Evolutionary conservation across 2,329 filamentous ascomycete species (phyloP), one percentile per base, ranked within the genome.

Genomic region (Ophiostoma pallidulum): DNA sequence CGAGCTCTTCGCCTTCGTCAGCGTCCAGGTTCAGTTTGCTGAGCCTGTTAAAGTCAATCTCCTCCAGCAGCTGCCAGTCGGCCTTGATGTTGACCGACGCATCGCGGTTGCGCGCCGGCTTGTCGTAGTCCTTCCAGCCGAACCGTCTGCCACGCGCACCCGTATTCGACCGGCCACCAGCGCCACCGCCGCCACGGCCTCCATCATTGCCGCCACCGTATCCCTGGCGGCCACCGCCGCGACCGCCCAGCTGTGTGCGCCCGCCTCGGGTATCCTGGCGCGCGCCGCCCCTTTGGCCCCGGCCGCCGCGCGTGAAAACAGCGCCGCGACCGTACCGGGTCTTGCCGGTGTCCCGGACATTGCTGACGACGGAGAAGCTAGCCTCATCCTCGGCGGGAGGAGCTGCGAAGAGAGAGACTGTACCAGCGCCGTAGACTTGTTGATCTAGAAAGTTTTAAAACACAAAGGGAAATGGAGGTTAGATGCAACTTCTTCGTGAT

Each of bases 71-170:
- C 62, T 81, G 78, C 92, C 92, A 98, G 65, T 96, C 90, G 19
- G 90, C 80, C 70, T 94, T 94, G 68, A 97, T 89, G 71, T 91
- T 91, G 63, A 98, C 87, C 31, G 89, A 95, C 10, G 91, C 86
- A 71, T 98, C 92, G 52, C 92, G 86, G 70, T 94, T 96, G 61
- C 92, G 84, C 66, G 91, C 80, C 52, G 92, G 92, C 81, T 97
- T 97, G 73, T 98, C 92, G 65, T 89, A 95, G 66, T 98, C 92
- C 71, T 92, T 94, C 91, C 92, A 97, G 64, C 92, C 92, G 62
- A 96, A 96, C 58, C 92, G 82, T 57, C 92, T 84, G 44, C 87
- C 86, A 52, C 86, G 82, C 55, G 85, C 80, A 59, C 82, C 81
- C 47, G 82, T 75, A 45, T 77, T 79, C 51, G 76, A 74, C 49